Evolutionary conservation across 106 monocot species (phyloP).

Genomic region (Amphibolis antarctica): DNA sequence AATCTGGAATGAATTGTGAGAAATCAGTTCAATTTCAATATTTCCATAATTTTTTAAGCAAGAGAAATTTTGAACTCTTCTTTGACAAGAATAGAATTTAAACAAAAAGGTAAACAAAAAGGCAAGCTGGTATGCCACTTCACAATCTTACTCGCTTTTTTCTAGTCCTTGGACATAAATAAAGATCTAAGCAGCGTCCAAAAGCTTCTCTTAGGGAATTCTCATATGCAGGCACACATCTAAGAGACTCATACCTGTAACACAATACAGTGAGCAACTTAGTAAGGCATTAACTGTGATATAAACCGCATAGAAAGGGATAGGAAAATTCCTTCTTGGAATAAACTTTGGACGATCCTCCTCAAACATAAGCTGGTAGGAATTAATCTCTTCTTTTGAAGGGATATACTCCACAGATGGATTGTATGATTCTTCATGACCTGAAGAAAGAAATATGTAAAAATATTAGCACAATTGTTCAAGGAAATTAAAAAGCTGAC

Average conservation of each 20-base stretch:
- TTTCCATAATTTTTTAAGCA: background rate
- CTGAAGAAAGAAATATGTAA: conserved; percentile 16
- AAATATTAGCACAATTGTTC: too few species aligned
- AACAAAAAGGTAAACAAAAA: background rate
- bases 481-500: too few species aligned
- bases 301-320: background rate
- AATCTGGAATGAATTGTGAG: conserved; percentile 36
- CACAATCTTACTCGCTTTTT: conserved; percentile 68
- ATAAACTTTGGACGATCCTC: conserved; percentile 98
- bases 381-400: conserved; percentile 85
- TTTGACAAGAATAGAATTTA: background rate
- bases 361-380: conserved; percentile 89
- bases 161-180: conserved; percentile 78
- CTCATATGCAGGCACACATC: conserved; percentile 91
- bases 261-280: conserved; percentile 1
- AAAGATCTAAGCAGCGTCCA: conserved; percentile 85
- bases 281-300: background rate
- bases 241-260: conserved; percentile 61
- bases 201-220: conserved; percentile 70
- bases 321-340: conserved; percentile 51
- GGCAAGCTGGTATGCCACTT: background rate
- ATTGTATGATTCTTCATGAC: conserved; percentile 93
- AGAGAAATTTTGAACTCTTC: background rate
- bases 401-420: conserved; percentile 94
- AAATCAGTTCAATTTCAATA: background rate